Percentiles rank a stretch among this genome's conserved stretches.
These are phyloP conservation scores for Porogramme epimiltina DNA, from an alignment of 1,284 basidiomycete species.

Conservation along the genomic window DNA sequence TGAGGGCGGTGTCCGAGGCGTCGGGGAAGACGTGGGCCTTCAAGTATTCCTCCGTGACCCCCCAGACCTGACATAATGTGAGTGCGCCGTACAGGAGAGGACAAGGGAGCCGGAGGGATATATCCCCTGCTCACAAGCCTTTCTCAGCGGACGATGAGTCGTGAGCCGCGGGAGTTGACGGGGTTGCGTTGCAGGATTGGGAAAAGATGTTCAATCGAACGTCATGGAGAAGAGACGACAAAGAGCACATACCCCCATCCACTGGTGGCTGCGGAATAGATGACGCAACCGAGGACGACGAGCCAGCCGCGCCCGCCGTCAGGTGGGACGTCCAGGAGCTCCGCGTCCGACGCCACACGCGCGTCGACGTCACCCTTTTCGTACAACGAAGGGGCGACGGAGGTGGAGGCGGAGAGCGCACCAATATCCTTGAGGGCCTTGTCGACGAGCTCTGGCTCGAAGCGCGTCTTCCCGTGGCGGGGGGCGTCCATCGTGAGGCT, in stretches of 20 bases:
- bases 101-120: constrained; percentile 12
- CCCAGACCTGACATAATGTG: constrained; percentile 22
- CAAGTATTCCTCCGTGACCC: constrained; percentile 25
- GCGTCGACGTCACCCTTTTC: constrained; percentile 12
- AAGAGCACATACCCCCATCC: constrained; percentile 24
- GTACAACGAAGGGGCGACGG: constrained; percentile 13
- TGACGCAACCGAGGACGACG: constrained; percentile 25
- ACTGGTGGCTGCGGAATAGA: constrained; percentile 22
- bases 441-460: constrained; percentile 17
- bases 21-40: constrained; percentile 22
- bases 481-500: constrained; percentile 24
- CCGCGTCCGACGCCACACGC: background rate
- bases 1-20: constrained; percentile 20
- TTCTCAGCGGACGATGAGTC: constrained; percentile 10
- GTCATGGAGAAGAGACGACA: constrained; percentile 1
- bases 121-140: constrained; percentile 28
- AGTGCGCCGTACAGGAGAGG: constrained; percentile 13
- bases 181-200: background rate
- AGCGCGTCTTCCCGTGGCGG: constrained; percentile 23
- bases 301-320: constrained; percentile 27
- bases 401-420: constrained; percentile 18
- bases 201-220: background rate
- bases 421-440: constrained; percentile 18
- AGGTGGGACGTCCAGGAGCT: constrained; percentile 19
- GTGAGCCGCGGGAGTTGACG: constrained; percentile 8